Evolutionary conservation across 78 protist genomes (phyloP).

Genomic region (Dictyostelium capitatum): DNA sequence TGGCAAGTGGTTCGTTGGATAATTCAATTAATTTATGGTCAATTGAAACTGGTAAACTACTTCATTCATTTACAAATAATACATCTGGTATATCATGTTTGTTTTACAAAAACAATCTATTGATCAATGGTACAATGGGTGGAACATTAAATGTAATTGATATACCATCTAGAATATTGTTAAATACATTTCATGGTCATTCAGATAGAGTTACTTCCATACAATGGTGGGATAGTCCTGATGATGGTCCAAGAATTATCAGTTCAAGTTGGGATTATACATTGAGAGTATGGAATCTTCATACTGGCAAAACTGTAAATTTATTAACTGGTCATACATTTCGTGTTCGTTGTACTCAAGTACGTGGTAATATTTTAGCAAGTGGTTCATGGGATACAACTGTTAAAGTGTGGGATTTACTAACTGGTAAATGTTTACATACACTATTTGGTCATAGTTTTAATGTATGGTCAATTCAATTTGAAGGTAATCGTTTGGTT

Average conservation of each 20-base stretch:
- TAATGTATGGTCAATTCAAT: constrained; percentile 65
- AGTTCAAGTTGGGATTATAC: constrained; percentile 67
- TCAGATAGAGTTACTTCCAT: constrained; percentile 54
- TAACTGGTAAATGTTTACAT: constrained; percentile 71
- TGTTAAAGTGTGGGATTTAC: constrained; percentile 68
- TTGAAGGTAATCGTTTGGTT: constrained; percentile 76
- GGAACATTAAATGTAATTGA: constrained; percentile 61
- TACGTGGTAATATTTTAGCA: constrained; percentile 48
- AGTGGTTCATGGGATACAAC: constrained; percentile 79
- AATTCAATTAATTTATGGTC: constrained; percentile 58
- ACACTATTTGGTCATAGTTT: constrained; percentile 74
- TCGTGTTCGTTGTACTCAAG: constrained; percentile 54
- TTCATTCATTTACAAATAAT: constrained; percentile 26
- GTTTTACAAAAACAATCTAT: constrained; percentile 51
- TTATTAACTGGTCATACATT: constrained; percentile 70
- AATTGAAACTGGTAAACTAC: constrained; percentile 46
- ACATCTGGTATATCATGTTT: constrained; percentile 62
- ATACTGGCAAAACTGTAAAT: constrained; percentile 44
- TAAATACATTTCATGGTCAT: constrained; percentile 60
- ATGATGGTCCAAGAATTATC: constrained; percentile 38
- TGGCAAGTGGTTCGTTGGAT: constrained; percentile 70
- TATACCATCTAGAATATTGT: constrained; percentile 44
- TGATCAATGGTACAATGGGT: constrained; percentile 72
- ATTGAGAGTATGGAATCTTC: constrained; percentile 61
- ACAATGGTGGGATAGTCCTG: constrained; percentile 76